Conservation (phyloP, 345 rosid species). For the Ceriops decandra region DNA sequence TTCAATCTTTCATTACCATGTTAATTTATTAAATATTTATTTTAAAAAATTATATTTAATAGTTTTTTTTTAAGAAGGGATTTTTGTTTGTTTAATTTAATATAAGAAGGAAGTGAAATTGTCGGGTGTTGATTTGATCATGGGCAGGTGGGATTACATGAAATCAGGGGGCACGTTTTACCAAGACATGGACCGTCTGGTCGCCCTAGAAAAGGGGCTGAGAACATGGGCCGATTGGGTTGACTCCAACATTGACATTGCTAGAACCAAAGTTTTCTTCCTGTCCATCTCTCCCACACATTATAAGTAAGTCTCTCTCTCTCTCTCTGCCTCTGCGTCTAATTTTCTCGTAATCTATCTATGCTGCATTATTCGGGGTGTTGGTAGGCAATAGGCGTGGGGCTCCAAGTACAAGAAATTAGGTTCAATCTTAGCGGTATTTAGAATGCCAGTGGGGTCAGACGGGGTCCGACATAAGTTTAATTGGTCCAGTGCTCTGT, state of each 20-base stretch:
- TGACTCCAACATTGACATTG: constrained; percentile 46
- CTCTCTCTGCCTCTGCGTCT: constrained; percentile 4
- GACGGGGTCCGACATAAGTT: not conserved
- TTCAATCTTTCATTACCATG: not conserved
- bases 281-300: constrained; percentile 88
- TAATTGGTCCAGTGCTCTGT: not conserved
- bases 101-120: not conserved
- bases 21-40: too few species aligned
- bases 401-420: constrained; percentile 22
- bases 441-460: not conserved
- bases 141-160: constrained; percentile 88
- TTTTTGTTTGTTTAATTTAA: not conserved
- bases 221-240: constrained; percentile 89
- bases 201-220: constrained; percentile 72
- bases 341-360: too few species aligned
- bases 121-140: not conserved
- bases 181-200: constrained; percentile 78
- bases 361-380: not conserved
- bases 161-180: constrained; percentile 65
- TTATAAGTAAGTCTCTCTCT: constrained; percentile 48
- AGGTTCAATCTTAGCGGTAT: constrained; percentile 23
- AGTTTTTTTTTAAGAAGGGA: not conserved
- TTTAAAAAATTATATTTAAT: not conserved
- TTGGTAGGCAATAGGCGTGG: not conserved
- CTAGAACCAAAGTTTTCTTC: constrained; percentile 61